phyloP scores from a whole-genome alignment of 1,284 basidiomycete species.

The Pascua sp. region DNA sequence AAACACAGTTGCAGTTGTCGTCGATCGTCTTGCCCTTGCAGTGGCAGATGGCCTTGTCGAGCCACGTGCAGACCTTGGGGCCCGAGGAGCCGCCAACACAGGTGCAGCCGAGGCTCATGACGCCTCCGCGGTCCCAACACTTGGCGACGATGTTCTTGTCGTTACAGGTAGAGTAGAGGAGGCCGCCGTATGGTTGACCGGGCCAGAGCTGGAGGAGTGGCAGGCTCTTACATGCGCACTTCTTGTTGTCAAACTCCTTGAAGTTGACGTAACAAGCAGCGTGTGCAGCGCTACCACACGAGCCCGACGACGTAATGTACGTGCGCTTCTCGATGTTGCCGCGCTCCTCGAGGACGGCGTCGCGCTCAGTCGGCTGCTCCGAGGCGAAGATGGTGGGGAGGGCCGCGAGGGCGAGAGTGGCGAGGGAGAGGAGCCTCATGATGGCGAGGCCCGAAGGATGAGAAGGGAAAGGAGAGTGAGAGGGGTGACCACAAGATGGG shows the following conservation, averaged over 20 bases:
- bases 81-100: conserved; percentile 3
- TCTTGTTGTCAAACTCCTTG: not conserved
- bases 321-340: not conserved
- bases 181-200: not conserved
- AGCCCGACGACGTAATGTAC: too few species aligned
- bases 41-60: conserved; percentile 2
- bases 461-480: too few species aligned
- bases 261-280: not conserved
- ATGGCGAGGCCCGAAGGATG: too few species aligned
- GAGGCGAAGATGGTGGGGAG: not conserved
- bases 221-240: not conserved
- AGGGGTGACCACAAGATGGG: too few species aligned
- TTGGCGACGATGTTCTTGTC: conserved; percentile 5
- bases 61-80: not conserved
- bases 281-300: not conserved
- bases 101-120: conserved; percentile 1
- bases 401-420: not conserved
- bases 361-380: not conserved
- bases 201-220: not conserved
- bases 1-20: conserved; percentile 3
- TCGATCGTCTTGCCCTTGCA: not conserved
- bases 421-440: not conserved
- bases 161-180: not conserved
- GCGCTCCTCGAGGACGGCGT: not conserved
- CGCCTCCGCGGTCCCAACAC: conserved; percentile 11